Conservation (phyloP, 169 alveolate genomes). For the Neospora caninum region DNA sequence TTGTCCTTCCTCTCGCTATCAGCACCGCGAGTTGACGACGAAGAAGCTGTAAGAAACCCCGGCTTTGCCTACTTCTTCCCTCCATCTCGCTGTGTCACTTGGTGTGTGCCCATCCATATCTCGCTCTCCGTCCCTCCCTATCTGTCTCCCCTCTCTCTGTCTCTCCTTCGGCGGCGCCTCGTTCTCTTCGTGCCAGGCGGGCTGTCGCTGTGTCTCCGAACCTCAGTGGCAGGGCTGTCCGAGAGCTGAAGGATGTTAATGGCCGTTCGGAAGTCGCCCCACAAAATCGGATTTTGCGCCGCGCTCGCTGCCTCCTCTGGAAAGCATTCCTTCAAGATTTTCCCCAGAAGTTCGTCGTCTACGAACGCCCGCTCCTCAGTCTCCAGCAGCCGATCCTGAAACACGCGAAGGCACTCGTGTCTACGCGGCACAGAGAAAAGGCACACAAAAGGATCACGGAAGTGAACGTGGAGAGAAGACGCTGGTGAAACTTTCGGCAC, state of each 20-base stretch:
- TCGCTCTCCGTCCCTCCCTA: no score
- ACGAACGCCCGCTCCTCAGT: conserved; percentile 87
- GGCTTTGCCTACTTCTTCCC: not conserved
- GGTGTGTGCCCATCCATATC: no score
- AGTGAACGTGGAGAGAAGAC: no score
- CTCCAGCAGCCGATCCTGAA: conserved; percentile 90
- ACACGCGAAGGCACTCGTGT: conserved; percentile 92
- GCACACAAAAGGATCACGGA: not conserved
- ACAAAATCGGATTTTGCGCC: conserved; percentile 71
- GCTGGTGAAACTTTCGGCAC: no score
- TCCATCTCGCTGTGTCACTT: not conserved
- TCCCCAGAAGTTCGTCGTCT: conserved; percentile 77
- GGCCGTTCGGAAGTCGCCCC: conserved; percentile 77
- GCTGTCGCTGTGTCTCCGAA: not conserved
- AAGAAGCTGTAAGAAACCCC: no score
- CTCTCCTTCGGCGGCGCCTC: no score
- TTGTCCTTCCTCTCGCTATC: no score
- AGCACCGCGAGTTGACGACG: no score
- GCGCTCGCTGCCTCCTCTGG: conserved; percentile 77
- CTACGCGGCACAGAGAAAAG: conserved; percentile 71
- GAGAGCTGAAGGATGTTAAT: conserved; percentile 34
- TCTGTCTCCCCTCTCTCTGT: no score
- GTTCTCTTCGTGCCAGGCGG: no score
- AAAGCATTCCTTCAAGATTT: conserved; percentile 80
- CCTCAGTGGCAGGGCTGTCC: conserved; percentile 1